These are phyloP conservation scores for Xerocomus spinulosus DNA, from an alignment of 768 basidiomycete genomes.

Conservation along the genomic window DNA sequence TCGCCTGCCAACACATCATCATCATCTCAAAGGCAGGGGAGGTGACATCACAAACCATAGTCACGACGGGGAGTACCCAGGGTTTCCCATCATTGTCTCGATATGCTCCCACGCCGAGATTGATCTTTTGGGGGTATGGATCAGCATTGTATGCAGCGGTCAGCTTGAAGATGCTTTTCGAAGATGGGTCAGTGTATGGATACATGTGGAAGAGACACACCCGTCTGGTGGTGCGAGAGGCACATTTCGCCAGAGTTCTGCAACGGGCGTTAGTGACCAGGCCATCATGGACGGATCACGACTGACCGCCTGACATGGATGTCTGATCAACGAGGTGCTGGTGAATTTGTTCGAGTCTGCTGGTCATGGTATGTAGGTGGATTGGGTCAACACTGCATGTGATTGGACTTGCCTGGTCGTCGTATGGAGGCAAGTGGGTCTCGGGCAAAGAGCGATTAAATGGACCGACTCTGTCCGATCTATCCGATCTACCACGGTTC, in stretches of 20 bases:
- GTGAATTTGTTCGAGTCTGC: constrained; percentile 57
- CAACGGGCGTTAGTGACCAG: neutral
- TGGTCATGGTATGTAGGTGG: constrained; percentile 38
- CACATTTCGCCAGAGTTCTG: constrained; percentile 72
- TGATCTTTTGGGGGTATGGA: constrained; percentile 70
- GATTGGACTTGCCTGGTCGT: constrained; percentile 12
- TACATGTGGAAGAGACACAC: constrained; percentile 33
- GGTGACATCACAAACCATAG: constrained; percentile 56
- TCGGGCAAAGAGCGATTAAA: neutral
- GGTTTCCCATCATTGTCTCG: constrained; percentile 83
- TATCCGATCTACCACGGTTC: neutral
- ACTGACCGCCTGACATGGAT: constrained; percentile 54
- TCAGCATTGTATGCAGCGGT: constrained; percentile 88
- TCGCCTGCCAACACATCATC: constrained; percentile 63
- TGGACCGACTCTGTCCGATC: constrained; percentile 10
- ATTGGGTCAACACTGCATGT: constrained; percentile 12
- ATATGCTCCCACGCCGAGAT: constrained; percentile 91
- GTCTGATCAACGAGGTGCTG: constrained; percentile 44
- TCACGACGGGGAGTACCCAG: constrained; percentile 89
- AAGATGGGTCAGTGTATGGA: constrained; percentile 3
- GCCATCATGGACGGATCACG: constrained; percentile 5
- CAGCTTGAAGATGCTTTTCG: constrained; percentile 78
- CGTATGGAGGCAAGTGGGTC: neutral
- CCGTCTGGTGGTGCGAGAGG: constrained; percentile 85
- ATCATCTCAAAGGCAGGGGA: neutral